Evolutionary conservation across 1,284 basidiomycete genomes (phyloP), one percentile per base, ranked within the genome.

Genomic region (Veloboletus limbatus): DNA sequence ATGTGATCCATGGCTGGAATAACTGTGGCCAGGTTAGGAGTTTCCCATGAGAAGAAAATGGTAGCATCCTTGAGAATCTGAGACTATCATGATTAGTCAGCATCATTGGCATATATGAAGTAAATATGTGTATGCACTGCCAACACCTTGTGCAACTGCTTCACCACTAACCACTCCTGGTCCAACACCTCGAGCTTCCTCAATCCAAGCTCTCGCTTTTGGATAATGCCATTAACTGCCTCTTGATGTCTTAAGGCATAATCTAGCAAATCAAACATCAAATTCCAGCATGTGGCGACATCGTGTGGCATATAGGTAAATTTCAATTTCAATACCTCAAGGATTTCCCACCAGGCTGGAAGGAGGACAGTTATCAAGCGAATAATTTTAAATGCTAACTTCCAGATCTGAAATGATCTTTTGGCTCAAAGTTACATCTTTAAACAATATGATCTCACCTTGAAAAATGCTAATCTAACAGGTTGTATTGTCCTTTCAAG

Each of bases 101-200:
- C 16, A 32, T 6, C 16, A 32, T 17, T 5, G 8, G 20, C 6
- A 14, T 18, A 22, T 8, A 36, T 24, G 30, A 21, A 6, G 34
- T 21, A 13, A 8, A 11, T n/a, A n/a, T n/a, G n/a, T n/a, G n/a
- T 8, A 24, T 13, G 6, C 34, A 60, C 58, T 55, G 54, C 47
- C 6, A 70, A 42, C 0, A 64, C 48, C 8, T 64, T 54, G 3
- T 36, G 17, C 17, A 71, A 41, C 33, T 70, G 52, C 8, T 44
- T 8, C 0, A 55, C 55, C 2, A 67, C 48, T 9, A 39, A 22
- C 59, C 60, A 64, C 28, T 64, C 59, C 0, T 47, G 22, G 3
- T 45, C 32, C 0, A 9, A 11, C 3, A 62, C 20, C 44, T 60
- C 52, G 20, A 39, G 56, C 2, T 35, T 13, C 0, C 50, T 40